Conservation (phyloP, 2,329 filamentous ascomycete species). For the Tolypocladium cylindrosporum region DNA sequence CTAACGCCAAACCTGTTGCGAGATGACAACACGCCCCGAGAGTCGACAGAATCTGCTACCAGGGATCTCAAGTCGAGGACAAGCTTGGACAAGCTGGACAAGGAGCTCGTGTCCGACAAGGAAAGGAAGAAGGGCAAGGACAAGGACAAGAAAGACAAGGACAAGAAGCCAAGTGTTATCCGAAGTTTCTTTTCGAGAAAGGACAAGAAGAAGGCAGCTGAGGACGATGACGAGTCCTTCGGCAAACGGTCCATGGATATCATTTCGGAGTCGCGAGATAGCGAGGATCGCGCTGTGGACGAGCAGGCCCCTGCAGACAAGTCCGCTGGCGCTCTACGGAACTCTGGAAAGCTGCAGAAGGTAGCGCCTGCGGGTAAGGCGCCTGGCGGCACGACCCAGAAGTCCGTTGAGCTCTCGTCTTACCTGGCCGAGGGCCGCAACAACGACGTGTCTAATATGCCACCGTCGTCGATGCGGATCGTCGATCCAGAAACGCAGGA, state of each 20-base stretch:
- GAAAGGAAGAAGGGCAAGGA: constrained; percentile 71
- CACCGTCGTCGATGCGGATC: constrained; percentile 46
- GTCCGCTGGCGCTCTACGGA: constrained; percentile 35
- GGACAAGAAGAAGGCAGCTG: constrained; percentile 45
- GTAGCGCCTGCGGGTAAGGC: constrained; percentile 36
- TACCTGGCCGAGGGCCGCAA: constrained; percentile 33
- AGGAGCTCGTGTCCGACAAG: constrained; percentile 48
- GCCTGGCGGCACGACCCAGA: constrained; percentile 15
- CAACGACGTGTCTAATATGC: constrained; percentile 46
- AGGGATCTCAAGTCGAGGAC: constrained; percentile 45
- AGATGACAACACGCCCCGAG: constrained; percentile 56
- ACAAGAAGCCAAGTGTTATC: constrained; percentile 47
- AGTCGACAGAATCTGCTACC: constrained; percentile 36
- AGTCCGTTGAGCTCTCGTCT: constrained; percentile 29
- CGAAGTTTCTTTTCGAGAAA: constrained; percentile 54
- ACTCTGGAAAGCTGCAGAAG: constrained; percentile 63
- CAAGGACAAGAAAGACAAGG: constrained; percentile 64
- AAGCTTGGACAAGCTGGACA: constrained; percentile 63
- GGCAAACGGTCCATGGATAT: constrained; percentile 55
- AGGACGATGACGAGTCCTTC: constrained; percentile 49
- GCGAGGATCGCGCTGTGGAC: constrained; percentile 31
- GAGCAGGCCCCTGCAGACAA: constrained; percentile 37
- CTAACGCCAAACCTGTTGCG: constrained; percentile 86
- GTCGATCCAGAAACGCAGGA: constrained; percentile 44
- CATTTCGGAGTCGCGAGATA: constrained; percentile 30